A percentile compares a stretch with the other conserved stretches of the same genome.
These are phyloP conservation scores for Ophiostoma quercus DNA, from an alignment of 2,329 filamentous ascomycete genomes.

Conservation along the genomic window DNA sequence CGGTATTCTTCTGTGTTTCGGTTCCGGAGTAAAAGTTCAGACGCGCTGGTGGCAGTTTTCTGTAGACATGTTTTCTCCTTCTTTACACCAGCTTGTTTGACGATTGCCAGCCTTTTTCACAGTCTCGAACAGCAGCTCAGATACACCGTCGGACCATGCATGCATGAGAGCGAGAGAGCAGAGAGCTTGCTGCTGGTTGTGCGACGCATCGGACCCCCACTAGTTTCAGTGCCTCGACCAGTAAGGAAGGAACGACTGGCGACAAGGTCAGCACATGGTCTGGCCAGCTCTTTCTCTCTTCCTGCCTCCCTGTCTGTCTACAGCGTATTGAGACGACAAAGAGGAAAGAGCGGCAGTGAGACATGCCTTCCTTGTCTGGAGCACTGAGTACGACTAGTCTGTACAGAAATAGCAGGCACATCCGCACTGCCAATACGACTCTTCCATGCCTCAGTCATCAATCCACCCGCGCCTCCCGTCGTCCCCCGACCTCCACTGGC, in stretches of 20 bases:
- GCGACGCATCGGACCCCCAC: background rate
- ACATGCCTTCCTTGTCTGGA: background rate
- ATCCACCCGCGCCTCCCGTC: background rate
- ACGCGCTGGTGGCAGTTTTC: too few relatives aligned
- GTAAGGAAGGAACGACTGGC: slow-evolving; percentile 1
- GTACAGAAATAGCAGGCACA: background rate
- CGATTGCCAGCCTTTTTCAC: too few relatives aligned
- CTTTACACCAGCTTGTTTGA: too few relatives aligned
- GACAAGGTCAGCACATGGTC: background rate
- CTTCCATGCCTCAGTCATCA: slow-evolving; percentile 9
- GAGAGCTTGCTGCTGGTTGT: background rate
- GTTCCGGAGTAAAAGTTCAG: background rate
- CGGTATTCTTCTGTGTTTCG: too few relatives aligned
- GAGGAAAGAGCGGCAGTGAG: background rate
- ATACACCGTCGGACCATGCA: background rate
- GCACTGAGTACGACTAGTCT: background rate
- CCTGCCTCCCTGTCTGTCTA: too few relatives aligned
- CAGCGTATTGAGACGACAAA: background rate
- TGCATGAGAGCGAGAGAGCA: too few relatives aligned
- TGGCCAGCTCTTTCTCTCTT: too few relatives aligned
- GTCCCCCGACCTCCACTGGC: background rate
- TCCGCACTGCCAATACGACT: slow-evolving; percentile 6
- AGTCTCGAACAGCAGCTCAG: too few relatives aligned
- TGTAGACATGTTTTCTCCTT: too few relatives aligned
- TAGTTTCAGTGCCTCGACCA: background rate